A percentile compares a stretch with the other conserved stretches of the same genome.
These are phyloP conservation scores for Panus rudis DNA, from an alignment of 768 basidiomycete genomes.

Conservation along the genomic window DNA sequence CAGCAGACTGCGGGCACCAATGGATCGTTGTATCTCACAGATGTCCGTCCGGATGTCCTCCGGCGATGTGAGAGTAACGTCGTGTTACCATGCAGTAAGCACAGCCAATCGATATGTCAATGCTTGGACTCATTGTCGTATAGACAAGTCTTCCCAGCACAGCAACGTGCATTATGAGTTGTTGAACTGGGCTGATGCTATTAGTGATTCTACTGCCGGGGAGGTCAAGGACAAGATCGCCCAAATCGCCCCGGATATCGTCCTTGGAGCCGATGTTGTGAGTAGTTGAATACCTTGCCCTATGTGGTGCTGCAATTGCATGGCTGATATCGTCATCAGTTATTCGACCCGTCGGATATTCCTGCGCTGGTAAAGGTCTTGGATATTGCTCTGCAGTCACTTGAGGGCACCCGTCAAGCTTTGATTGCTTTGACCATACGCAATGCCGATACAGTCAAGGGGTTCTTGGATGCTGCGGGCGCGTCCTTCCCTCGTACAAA, in stretches of 20 bases:
- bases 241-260: conserved; percentile 43
- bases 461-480: conserved; percentile 30
- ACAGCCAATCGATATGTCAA: background rate
- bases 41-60: conserved; percentile 59
- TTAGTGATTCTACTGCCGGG: conserved; percentile 23
- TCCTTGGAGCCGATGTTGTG: conserved; percentile 70
- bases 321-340: conserved; percentile 30
- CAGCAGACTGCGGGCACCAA: conserved; percentile 30
- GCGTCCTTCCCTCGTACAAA: background rate
- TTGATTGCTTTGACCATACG: conserved; percentile 51
- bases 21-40: conserved; percentile 45
- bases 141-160: conserved; percentile 53
- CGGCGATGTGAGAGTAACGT: conserved; percentile 53
- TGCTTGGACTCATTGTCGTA: background rate
- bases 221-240: conserved; percentile 28
- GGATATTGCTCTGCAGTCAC: conserved; percentile 21
- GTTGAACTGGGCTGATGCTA: conserved; percentile 65
- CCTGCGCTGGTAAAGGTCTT: conserved; percentile 49
- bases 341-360: conserved; percentile 61
- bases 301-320: background rate
- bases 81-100: conserved; percentile 56
- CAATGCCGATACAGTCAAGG: conserved; percentile 43
- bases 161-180: conserved; percentile 34
- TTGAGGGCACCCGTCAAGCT: conserved; percentile 5
- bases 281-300: conserved; percentile 12